phyloP scores from a whole-genome alignment of 495 filamentous ascomycete species.

The Podospora sp. region DNA sequence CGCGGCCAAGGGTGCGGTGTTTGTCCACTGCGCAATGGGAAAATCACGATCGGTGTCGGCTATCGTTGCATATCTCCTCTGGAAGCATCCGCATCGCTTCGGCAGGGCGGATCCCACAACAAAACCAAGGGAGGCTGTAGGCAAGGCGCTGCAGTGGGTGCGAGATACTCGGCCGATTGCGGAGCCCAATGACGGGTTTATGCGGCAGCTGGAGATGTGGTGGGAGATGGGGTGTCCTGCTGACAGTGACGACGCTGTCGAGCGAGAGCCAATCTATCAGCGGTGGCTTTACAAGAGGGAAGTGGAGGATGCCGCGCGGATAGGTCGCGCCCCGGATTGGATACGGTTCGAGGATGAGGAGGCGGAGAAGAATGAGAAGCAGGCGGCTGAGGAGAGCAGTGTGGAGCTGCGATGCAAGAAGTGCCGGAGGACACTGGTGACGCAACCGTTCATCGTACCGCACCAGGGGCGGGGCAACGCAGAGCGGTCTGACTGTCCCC shows the following conservation, averaged over 20 bases:
- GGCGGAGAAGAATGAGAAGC: slow-evolving; percentile 22
- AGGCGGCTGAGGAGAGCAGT: slow-evolving; percentile 16
- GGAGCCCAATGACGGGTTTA: slow-evolving; percentile 88
- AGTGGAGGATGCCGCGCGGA: slow-evolving; percentile 70
- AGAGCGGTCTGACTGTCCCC: slow-evolving; percentile 61
- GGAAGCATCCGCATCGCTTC: slow-evolving; percentile 55
- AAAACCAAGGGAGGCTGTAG: slow-evolving; percentile 34
- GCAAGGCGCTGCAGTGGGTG: slow-evolving; percentile 54
- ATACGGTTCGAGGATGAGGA: slow-evolving; percentile 85
- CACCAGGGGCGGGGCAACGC: slow-evolving; percentile 35
- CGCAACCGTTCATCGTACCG: slow-evolving; percentile 43
- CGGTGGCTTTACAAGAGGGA: slow-evolving; percentile 84
- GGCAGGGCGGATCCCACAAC: slow-evolving; percentile 32
- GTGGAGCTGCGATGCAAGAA: slow-evolving; percentile 65
- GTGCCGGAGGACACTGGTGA: slow-evolving; percentile 58
- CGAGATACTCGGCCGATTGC: slow-evolving; percentile 68
- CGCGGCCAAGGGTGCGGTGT: slow-evolving; percentile 38
- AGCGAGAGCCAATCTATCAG: slow-evolving; percentile 73
- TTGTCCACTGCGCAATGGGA: slow-evolving; percentile 83
- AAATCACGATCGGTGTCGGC: slow-evolving; percentile 88
- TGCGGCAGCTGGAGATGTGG: slow-evolving; percentile 84
- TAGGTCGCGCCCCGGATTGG: slow-evolving; percentile 63
- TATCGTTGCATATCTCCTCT: slow-evolving; percentile 83
- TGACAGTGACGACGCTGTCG: slow-evolving; percentile 53
- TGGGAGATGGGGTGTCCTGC: slow-evolving; percentile 78